phyloP scores from a whole-genome alignment of 2,329 filamentous ascomycete genomes.

The Hypoxylon sp. region DNA sequence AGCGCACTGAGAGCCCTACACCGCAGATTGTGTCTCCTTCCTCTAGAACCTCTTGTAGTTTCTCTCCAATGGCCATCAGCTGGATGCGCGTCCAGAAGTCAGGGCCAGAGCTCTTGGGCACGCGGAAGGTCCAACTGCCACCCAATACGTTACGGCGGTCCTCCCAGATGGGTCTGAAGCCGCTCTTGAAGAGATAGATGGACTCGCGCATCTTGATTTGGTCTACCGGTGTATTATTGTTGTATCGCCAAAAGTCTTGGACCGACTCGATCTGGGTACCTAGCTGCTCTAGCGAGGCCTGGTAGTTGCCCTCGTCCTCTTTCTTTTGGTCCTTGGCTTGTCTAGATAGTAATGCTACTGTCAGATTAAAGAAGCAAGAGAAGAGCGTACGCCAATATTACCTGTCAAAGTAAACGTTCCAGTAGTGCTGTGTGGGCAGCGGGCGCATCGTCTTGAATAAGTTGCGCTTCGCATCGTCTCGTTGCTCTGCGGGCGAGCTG shows the following conservation, averaged over 20 bases:
- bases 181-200: conserved; percentile 83
- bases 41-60: conserved; percentile 79
- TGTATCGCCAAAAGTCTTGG: conserved; percentile 87
- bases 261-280: conserved; percentile 79
- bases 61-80: conserved; percentile 85
- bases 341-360: conserved; percentile 46
- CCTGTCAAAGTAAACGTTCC: conserved; percentile 78
- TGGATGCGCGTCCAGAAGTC: conserved; percentile 87
- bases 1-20: conserved; percentile 86
- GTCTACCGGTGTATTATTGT: conserved; percentile 83
- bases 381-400: conserved; percentile 47
- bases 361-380: conserved; percentile 11
- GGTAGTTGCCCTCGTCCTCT: conserved; percentile 60
- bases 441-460: conserved; percentile 80
- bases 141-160: conserved; percentile 88
- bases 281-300: conserved; percentile 71
- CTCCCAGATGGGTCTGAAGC: conserved; percentile 83
- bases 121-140: conserved; percentile 92
- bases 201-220: conserved; percentile 82
- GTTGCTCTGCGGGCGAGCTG: conserved; percentile 77
- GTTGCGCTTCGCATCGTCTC: conserved; percentile 86
- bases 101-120: conserved; percentile 79
- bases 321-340: conserved; percentile 61
- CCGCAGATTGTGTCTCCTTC: conserved; percentile 88
- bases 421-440: conserved; percentile 83